Evolutionary conservation across 768 basidiomycete species (phyloP), one percentile per base, ranked within the genome.

Genomic region (Cystobasidium ongulense): DNA sequence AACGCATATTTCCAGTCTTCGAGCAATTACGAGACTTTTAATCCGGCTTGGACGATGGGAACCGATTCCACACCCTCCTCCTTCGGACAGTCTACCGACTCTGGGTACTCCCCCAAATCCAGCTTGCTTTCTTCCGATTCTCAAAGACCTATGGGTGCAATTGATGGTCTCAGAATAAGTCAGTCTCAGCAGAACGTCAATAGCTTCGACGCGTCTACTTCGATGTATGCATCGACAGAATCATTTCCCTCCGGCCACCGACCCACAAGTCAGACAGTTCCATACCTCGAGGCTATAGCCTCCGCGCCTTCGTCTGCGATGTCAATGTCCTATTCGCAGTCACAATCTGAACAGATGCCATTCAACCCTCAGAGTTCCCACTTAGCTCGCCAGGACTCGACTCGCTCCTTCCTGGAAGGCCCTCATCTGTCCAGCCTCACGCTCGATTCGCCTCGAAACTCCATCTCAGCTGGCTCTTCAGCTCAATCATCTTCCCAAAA

Each of bases 381-480:
- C 31, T 7, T 39, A 38, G 11, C 33, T 2, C 63, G 36, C 21
- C 63, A 39, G 27, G 43, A n/a, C 15, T 67, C 65, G 8, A 53
- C 39, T 11, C 5, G 50, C 13, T 67, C 65, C 4, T 46, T 50
- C 65, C 36, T 67, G 21, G 65, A 67, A 11, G 50, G 65, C 10
- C 50, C 65, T 27, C 65, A 67, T 29, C 27, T 67, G 5, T 39
- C 39, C 15, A 46, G 17, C n/a, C 65, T 67, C 23, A 41, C 65
- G 10, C 65, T 67, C 21, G 27, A 39, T 7, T 67, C 65, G 3
- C 65, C 65, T 10, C 65, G 65, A 15, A 39, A 67, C 53, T 67
- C 65, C 18, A 17, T 67, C 23, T 67, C 65, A n/a, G 46, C 43
- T n/a, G 50, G 46, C 50, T 67, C 65, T n/a, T 67, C 65, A 8